phyloP scores from a whole-genome alignment of 2,329 filamentous ascomycete species.

The Aspergillus tanneri region DNA sequence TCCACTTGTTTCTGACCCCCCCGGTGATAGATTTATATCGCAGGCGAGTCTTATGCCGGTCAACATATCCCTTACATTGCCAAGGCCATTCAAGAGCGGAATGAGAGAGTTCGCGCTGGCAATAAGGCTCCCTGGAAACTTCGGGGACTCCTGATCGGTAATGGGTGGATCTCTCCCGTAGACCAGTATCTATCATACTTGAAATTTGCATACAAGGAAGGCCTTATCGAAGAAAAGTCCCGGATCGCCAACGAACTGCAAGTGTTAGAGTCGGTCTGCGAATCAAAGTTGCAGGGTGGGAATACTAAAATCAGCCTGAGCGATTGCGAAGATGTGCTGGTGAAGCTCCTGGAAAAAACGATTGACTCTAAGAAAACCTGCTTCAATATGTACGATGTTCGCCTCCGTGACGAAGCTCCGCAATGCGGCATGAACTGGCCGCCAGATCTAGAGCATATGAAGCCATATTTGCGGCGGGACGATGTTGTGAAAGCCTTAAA shows the following conservation, averaged over 20 bases:
- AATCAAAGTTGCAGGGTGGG: slow-evolving; percentile 58
- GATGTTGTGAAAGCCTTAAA: slow-evolving; percentile 81
- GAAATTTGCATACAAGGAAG: slow-evolving; percentile 73
- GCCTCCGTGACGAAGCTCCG: slow-evolving; percentile 74
- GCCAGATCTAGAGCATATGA: slow-evolving; percentile 73
- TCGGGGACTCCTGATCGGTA: slow-evolving; percentile 85
- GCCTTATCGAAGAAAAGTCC: slow-evolving; percentile 67
- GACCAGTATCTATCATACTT: slow-evolving; percentile 91
- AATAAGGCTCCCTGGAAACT: slow-evolving; percentile 66
- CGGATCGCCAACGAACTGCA: slow-evolving; percentile 66
- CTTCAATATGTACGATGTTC: slow-evolving; percentile 96
- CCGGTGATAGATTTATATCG: slow-evolving; percentile 73
- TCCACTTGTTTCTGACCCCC: slow-evolving; percentile 9
- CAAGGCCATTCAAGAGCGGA: slow-evolving; percentile 83
- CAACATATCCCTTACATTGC: slow-evolving; percentile 97
- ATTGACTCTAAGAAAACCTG: slow-evolving; percentile 60
- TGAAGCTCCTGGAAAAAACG: slow-evolving; percentile 68
- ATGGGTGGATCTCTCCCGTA: slow-evolving; percentile 89
- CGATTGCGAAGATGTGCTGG: slow-evolving; percentile 75
- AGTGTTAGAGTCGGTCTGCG: slow-evolving; percentile 66
- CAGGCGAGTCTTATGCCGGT: slow-evolving; percentile 94
- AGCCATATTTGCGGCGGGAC: slow-evolving; percentile 77
- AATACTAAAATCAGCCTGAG: slow-evolving; percentile 64
- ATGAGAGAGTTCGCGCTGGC: slow-evolving; percentile 59
- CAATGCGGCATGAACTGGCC: slow-evolving; percentile 99